phyloP scores from a whole-genome alignment of 805 yeast species.

The Wickerhamomyces mucosus region DNA sequence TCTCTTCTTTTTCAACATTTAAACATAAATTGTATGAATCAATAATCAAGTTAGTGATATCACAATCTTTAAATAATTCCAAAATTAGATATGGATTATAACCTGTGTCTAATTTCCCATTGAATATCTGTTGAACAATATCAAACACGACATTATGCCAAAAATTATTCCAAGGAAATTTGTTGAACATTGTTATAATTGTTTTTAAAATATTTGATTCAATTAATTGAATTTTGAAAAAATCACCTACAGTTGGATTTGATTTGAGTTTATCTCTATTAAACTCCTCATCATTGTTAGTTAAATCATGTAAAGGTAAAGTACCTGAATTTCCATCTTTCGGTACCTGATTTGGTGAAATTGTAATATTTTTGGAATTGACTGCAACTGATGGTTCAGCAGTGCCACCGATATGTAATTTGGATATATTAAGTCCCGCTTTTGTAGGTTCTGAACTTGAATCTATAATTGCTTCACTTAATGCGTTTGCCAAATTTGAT shows the following conservation, averaged over 20 bases:
- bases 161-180: constrained; percentile 77
- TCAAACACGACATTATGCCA: constrained; percentile 83
- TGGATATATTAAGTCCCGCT: constrained; percentile 13
- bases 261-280: constrained; percentile 29
- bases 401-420: constrained; percentile 18
- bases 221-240: constrained; percentile 54
- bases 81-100: constrained; percentile 53
- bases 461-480: constrained; percentile 17
- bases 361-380: constrained; percentile 16
- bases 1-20: constrained; percentile 48
- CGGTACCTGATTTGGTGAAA: constrained; percentile 17
- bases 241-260: constrained; percentile 62
- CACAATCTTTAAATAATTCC: constrained; percentile 52
- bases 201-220: constrained; percentile 54
- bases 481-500: constrained; percentile 17
- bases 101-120: constrained; percentile 66
- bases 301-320: constrained; percentile 6
- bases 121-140: constrained; percentile 71
- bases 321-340: constrained; percentile 5
- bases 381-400: constrained; percentile 22
- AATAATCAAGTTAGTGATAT: constrained; percentile 54
- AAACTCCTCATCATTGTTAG: constrained; percentile 1
- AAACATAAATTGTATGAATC: constrained; percentile 53
- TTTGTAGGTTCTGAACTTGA: not conserved
- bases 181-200: constrained; percentile 58